phyloP scores from a whole-genome alignment of 768 basidiomycete genomes.

The Mycena polygramma region DNA sequence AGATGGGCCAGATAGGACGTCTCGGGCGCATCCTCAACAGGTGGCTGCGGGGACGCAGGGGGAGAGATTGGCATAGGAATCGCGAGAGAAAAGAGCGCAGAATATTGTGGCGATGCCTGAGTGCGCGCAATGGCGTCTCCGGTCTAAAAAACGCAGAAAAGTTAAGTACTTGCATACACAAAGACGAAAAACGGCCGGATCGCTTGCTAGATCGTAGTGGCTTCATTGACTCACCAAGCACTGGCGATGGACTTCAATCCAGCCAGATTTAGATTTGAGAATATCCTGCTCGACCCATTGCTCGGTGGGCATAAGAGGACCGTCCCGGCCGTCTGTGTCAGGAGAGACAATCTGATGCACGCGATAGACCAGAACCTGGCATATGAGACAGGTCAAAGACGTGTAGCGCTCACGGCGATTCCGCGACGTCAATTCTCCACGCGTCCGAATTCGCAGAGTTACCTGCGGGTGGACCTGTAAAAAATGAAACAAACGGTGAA shows the following conservation, averaged over 20 bases:
- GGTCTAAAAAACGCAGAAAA: conserved; percentile 46
- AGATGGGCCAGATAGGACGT: conserved; percentile 63
- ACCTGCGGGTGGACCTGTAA: conserved; percentile 75
- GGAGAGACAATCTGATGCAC: conserved; percentile 70
- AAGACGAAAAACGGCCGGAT: background rate
- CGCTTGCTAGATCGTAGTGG: background rate
- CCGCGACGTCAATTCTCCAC: conserved; percentile 56
- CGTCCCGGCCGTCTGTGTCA: conserved; percentile 72
- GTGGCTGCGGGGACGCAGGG: conserved; percentile 41
- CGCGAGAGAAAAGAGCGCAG: conserved; percentile 59
- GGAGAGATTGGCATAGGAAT: conserved; percentile 52
- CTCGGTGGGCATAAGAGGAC: conserved; percentile 75
- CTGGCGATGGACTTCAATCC: conserved; percentile 77
- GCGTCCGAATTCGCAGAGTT: conserved; percentile 73
- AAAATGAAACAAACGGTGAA: conserved; percentile 31
- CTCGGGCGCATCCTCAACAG: conserved; percentile 42
- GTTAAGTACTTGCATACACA: conserved; percentile 14
- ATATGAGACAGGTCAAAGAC: conserved; percentile 77
- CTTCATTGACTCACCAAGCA: conserved; percentile 70
- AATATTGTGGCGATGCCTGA: conserved; percentile 59
- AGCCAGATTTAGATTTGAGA: conserved; percentile 75
- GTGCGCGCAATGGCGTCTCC: conserved; percentile 52
- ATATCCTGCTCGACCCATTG: conserved; percentile 84
- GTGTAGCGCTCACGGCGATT: conserved; percentile 70
- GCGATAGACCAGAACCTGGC: conserved; percentile 76